Conservation (phyloP, 208 protist species). For the Crithidia acanthocephali region DNA sequence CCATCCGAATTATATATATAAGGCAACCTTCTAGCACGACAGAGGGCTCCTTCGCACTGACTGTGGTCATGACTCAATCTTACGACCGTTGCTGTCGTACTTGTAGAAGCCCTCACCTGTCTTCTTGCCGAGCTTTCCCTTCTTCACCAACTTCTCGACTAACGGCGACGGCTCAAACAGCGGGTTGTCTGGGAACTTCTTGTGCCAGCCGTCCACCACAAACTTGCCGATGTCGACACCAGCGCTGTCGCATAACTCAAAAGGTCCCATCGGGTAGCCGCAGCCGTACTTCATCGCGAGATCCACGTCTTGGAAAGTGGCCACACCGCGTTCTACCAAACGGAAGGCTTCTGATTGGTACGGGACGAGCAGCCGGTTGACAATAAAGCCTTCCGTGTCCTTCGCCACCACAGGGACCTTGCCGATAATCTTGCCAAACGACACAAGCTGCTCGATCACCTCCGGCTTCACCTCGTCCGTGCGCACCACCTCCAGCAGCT, state of each 20-base stretch:
- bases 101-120: conserved; percentile 91
- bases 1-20: too few species aligned
- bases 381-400: conserved; percentile 91
- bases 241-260: conserved; percentile 77
- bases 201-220: conserved; percentile 78
- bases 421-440: conserved; percentile 56
- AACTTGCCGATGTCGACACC: conserved; percentile 79
- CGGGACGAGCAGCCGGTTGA: conserved; percentile 90
- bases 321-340: conserved; percentile 83
- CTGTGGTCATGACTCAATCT: conserved; percentile 23
- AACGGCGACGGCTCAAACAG: conserved; percentile 68
- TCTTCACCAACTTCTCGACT: conserved; percentile 59
- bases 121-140: conserved; percentile 88
- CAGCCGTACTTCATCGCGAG: conserved; percentile 90
- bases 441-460: conserved; percentile 51
- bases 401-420: conserved; percentile 74
- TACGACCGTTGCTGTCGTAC: conserved; percentile 40
- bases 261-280: conserved; percentile 92
- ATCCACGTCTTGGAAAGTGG: conserved; percentile 82
- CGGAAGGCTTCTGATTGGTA: conserved; percentile 79
- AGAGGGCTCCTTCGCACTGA: too few species aligned
- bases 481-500: conserved; percentile 89
- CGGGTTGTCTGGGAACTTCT: conserved; percentile 55
- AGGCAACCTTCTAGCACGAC: too few species aligned
- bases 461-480: conserved; percentile 53